Conservation (phyloP, 768 basidiomycete genomes). For the Panaeolus papilionaceus region DNA sequence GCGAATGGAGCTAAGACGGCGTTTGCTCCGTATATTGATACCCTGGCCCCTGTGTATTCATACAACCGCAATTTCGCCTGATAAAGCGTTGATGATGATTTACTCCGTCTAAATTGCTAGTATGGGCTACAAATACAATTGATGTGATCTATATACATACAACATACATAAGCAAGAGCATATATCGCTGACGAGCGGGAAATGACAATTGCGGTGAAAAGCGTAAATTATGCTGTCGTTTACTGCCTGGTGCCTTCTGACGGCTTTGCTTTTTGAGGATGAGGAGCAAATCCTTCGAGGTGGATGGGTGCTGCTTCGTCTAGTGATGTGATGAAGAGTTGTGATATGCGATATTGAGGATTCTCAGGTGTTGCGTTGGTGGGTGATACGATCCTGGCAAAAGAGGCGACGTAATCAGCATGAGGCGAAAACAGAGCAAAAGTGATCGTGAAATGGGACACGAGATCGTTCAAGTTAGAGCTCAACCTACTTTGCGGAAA, state of each 20-base stretch:
- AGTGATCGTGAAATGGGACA: background rate
- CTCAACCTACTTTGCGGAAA: slow-evolving; percentile 29
- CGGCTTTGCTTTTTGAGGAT: background rate
- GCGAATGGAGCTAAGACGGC: slow-evolving; percentile 3
- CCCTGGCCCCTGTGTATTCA: too few relatives aligned
- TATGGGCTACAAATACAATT: background rate
- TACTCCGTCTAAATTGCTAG: background rate
- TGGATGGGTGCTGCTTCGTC: slow-evolving; percentile 28
- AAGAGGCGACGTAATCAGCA: background rate
- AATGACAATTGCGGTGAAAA: too few relatives aligned
- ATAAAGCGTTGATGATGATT: background rate
- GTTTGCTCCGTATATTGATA: background rate
- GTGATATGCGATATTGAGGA: slow-evolving; percentile 21
- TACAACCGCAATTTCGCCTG: too few relatives aligned
- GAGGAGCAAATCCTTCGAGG: slow-evolving; percentile 1
- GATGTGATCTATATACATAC: background rate
- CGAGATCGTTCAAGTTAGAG: background rate
- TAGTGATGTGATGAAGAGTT: slow-evolving; percentile 24
- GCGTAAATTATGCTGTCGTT: too few relatives aligned
- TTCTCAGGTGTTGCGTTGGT: background rate
- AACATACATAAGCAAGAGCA: too few relatives aligned
- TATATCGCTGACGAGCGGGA: too few relatives aligned
- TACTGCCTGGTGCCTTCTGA: background rate
- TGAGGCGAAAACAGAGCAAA: background rate
- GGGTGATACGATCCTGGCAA: background rate